phyloP scores from a whole-genome alignment of 2,329 filamentous ascomycete species.

The Xylaria digitata region DNA sequence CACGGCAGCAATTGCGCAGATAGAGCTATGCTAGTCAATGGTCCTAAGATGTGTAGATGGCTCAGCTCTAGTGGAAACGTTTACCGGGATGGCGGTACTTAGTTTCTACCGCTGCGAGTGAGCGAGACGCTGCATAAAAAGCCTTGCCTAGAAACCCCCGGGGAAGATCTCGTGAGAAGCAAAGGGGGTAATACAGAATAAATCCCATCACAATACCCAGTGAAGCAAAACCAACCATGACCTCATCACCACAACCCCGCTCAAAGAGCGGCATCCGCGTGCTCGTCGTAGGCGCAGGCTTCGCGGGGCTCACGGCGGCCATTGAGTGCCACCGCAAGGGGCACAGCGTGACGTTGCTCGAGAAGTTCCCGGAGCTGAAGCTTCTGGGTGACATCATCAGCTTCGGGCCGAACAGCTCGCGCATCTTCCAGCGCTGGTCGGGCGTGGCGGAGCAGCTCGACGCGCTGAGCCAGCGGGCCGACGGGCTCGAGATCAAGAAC shows the following conservation, averaged over 20 bases:
- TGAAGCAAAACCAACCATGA: constrained; percentile 37
- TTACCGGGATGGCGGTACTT: constrained; percentile 23
- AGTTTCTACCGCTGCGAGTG: background rate
- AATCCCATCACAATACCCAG: background rate
- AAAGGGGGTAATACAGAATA: constrained; percentile 11
- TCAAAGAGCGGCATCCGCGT: constrained; percentile 57
- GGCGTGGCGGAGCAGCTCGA: constrained; percentile 61
- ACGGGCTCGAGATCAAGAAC: constrained; percentile 62
- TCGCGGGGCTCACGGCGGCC: constrained; percentile 68
- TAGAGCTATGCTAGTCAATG: background rate
- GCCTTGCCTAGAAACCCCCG: background rate
- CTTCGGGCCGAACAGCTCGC: constrained; percentile 67
- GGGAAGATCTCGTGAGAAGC: background rate
- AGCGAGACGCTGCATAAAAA: constrained; percentile 19
- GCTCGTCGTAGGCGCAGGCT: constrained; percentile 64
- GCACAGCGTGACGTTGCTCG: constrained; percentile 59
- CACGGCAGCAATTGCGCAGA: constrained; percentile 18
- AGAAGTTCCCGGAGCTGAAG: constrained; percentile 59
- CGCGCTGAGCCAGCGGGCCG: constrained; percentile 57
- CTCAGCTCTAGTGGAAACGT: constrained; percentile 5
- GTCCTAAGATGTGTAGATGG: background rate
- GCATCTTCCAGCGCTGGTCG: constrained; percentile 68
- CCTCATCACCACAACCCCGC: constrained; percentile 37
- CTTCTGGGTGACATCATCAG: constrained; percentile 62
- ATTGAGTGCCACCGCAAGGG: constrained; percentile 69